These are phyloP conservation scores for Huntiella savannae DNA, from an alignment of 2,329 filamentous ascomycete species.

Conservation along the genomic window DNA sequence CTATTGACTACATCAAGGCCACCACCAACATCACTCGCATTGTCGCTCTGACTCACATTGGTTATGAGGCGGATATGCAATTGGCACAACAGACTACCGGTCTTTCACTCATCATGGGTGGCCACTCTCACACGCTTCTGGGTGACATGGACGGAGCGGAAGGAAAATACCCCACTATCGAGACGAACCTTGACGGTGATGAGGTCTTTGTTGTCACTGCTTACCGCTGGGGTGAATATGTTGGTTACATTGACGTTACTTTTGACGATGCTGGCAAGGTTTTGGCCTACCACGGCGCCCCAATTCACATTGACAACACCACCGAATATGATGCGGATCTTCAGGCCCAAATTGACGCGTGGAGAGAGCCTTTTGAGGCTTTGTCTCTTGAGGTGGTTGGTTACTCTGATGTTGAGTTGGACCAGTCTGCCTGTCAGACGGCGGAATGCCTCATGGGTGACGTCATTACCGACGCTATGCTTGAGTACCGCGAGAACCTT, in stretches of 20 bases:
- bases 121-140: constrained; percentile 40
- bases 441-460: constrained; percentile 39
- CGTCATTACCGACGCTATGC: constrained; percentile 39
- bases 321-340: constrained; percentile 37
- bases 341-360: constrained; percentile 37
- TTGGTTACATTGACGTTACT: constrained; percentile 47
- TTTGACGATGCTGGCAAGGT: constrained; percentile 42
- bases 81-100: constrained; percentile 41
- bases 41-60: constrained; percentile 47
- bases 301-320: constrained; percentile 43
- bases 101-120: constrained; percentile 49
- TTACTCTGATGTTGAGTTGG: constrained; percentile 32
- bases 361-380: constrained; percentile 41
- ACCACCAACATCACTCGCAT: constrained; percentile 45
- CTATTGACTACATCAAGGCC: constrained; percentile 40
- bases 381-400: constrained; percentile 40
- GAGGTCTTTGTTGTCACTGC: constrained; percentile 51
- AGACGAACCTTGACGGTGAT: constrained; percentile 38
- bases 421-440: constrained; percentile 37
- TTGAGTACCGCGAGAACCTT: constrained; percentile 36
- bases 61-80: constrained; percentile 42
- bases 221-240: constrained; percentile 49
- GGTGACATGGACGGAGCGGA: constrained; percentile 37
- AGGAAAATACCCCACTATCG: constrained; percentile 45
- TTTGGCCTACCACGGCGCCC: constrained; percentile 41